Base-by-base conservation (phyloP, 164 flowering plant species). In the Akebia trifoliata region DNA sequence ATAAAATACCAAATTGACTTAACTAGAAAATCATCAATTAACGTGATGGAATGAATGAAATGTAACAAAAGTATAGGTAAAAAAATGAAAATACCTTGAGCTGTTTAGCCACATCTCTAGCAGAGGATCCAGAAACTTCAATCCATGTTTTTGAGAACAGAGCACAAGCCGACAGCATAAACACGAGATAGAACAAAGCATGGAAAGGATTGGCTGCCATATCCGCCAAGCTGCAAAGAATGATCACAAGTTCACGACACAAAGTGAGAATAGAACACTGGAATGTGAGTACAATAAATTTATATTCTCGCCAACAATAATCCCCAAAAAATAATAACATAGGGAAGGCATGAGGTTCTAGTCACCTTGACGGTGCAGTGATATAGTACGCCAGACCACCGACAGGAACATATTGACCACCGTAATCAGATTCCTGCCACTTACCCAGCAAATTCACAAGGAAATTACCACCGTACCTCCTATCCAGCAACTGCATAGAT, bases 91-190 rank as follows among this genome's bases (percentile, higher is more conserved):
- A 49, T 79, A 78, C 90, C 87, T 75, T 84, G 17, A 85, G 91
- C 69, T 85, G 87, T 74, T 79, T 81, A 30, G 87, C 91, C 12
- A 85, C 91, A 74, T 82, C 87, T 68, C 56, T 78, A 30, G 87
- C 87, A 57, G 91, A 85, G 4, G 87, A 84, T 57, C 87, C 91
- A 49, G 87, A 85, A 55, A 84, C 90, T 70, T 84, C 87, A 61
- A 84, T 81, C 87, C 90, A 84, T 24, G 90, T 84, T 65, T 82
- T 85, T 20, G 91, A 82, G 66, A 85, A 81, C 25, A 85, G 67
- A 5, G 91, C 91, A 72, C 92, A 85, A 8, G 92, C 86, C 14
- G 84, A 72, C 46, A 85, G 71, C 91, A 85, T 82, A 54, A 82
- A 85, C 28, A 81, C 74, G 21, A 84, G 74, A 59, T 84, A 82